A percentile compares a stretch with the other conserved stretches of the same genome.
Conservation (phyloP, 257 asterid genomes). For the Solanum appendiculatum region DNA sequence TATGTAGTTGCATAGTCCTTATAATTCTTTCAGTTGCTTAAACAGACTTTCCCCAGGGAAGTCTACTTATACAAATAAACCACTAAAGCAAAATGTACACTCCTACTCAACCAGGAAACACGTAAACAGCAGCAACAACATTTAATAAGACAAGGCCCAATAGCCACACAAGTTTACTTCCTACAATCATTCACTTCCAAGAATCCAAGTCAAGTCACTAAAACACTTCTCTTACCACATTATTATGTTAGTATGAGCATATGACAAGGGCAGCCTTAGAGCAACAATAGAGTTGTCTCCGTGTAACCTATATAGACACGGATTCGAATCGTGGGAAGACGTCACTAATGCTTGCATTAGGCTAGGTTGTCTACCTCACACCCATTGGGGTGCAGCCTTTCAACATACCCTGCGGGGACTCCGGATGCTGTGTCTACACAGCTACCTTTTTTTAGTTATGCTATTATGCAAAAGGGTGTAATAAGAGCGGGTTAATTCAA, state of each 20-base stretch:
- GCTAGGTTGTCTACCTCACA: neutral
- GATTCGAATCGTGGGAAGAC: neutral
- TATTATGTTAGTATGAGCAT: neutral
- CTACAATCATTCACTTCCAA: neutral
- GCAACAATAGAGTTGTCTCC: neutral
- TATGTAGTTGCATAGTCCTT: neutral
- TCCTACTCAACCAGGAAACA: neutral
- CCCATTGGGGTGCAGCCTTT: neutral
- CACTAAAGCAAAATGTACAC: neutral
- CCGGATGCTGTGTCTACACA: no score
- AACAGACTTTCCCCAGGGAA: neutral
- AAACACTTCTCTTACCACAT: neutral
- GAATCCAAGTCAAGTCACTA: neutral
- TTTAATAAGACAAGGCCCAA: neutral
- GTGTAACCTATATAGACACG: neutral
- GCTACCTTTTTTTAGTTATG: neutral
- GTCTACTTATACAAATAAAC: neutral
- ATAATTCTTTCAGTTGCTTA: neutral
- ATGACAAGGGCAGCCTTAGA: neutral
- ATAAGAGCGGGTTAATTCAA: neutral
- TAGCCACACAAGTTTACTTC: neutral
- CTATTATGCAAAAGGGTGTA: neutral
- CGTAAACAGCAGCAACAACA: neutral
- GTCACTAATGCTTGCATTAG: neutral
- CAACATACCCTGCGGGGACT: neutral